A percentile compares a stretch with the other conserved stretches of the same genome.
These are phyloP conservation scores for Austroboletus niveus DNA, from an alignment of 1,284 basidiomycete genomes.

Conservation along the genomic window DNA sequence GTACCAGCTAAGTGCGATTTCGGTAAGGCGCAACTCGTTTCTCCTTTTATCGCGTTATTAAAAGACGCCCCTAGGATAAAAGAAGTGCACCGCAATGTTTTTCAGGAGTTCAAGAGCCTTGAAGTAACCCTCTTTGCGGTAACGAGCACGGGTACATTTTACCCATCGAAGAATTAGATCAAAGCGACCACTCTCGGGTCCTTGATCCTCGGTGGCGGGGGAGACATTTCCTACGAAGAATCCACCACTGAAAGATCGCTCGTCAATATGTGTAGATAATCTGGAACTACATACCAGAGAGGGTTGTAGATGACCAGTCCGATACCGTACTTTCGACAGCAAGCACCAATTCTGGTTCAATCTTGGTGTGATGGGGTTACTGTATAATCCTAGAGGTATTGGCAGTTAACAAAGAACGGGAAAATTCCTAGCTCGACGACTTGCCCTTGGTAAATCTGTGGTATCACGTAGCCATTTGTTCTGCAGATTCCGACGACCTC, in stretches of 20 bases:
- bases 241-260: slow-evolving; percentile 8
- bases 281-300: slow-evolving; percentile 26
- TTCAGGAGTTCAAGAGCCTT: slow-evolving; percentile 45
- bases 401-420: neutral
- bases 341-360: slow-evolving; percentile 56
- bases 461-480: slow-evolving; percentile 48
- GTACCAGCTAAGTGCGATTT: slow-evolving; percentile 48
- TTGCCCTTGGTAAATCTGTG: slow-evolving; percentile 51
- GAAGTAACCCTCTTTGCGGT: slow-evolving; percentile 45
- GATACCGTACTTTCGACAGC: slow-evolving; percentile 53
- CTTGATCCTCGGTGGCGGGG: slow-evolving; percentile 24
- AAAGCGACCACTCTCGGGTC: slow-evolving; percentile 38
- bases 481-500: slow-evolving; percentile 54
- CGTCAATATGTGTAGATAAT: neutral
- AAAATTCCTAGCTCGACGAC: neutral
- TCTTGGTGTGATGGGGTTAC: slow-evolving; percentile 48
- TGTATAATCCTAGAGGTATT: slow-evolving; percentile 38
- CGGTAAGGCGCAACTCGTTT: slow-evolving; percentile 40
- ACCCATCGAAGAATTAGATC: slow-evolving; percentile 29
- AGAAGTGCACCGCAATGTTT: slow-evolving; percentile 31
- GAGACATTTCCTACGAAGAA: slow-evolving; percentile 17
- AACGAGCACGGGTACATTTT: slow-evolving; percentile 44
- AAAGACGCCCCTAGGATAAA: neutral
- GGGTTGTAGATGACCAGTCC: slow-evolving; percentile 46
- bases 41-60: slow-evolving; percentile 21